Evolutionary conservation across 352 stramenopile genomes (phyloP), one percentile per base, ranked within the genome.

Genomic region (Pythium coloratum): DNA sequence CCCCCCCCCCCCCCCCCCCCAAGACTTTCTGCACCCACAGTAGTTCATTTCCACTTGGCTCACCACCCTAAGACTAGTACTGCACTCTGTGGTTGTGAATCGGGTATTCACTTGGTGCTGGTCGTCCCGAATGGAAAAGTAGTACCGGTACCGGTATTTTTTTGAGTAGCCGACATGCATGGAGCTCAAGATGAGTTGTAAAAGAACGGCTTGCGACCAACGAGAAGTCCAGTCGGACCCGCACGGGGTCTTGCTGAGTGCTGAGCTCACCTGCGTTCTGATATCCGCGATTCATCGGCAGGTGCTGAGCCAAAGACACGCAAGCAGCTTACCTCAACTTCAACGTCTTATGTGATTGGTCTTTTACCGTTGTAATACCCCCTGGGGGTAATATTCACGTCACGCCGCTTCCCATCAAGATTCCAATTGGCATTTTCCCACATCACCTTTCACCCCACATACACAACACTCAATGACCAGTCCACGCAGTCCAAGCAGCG

Each of bases 11-110:
- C n/a, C n/a, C n/a, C n/a, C n/a, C n/a, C n/a, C n/a, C 20, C 20
- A 24, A 24, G 20, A 24, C 20, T 24, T 24, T 24, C 20, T 24
- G 20, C 20, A 24, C 20, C 20, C 20, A 24, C 20, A 42, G 36
- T 42, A 42, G 33, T 64, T 75, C 69, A 61, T 69, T 75, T 72
- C 69, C 66, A 72, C 69, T 72, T 75, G 69, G 64, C 20, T 24
- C 20, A 24, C 20, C 20, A 24, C 20, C 20, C 20, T 24, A 64
- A 72, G 64, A 66, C 63, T 72, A 53, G 58, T 34, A 69, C 67
- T 68, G 59, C 62, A 50, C 65, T 64, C 55, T 53, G 64, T 72
- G 59, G 64, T 72, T 24, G 20, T 24, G 20, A 24, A 24, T 24
- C 20, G 20, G 20, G 20, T 24, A 24, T 24, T 24, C 20, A 24